Percentiles rank a stretch among this genome's conserved stretches.
phyloP scores from a whole-genome alignment of 768 basidiomycete genomes.

The Amanita rubescens region DNA sequence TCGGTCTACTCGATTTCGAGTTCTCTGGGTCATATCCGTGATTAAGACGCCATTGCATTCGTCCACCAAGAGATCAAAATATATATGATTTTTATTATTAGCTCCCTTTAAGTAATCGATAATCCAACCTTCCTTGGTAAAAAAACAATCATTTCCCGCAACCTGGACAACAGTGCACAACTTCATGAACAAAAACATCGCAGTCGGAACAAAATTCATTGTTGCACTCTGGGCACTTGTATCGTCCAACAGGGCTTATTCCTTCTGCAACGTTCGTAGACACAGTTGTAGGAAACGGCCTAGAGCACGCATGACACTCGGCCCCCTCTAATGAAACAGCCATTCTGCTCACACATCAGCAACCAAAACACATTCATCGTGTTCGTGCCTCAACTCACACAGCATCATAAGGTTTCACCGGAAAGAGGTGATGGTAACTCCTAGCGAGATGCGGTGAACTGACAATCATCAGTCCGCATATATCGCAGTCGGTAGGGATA shows the following conservation, averaged over 20 bases:
- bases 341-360: constrained; percentile 25
- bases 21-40: too few species aligned
- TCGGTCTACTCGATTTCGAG: too few species aligned
- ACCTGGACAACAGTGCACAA: neutral
- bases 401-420: constrained; percentile 77
- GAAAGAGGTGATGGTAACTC: constrained; percentile 94
- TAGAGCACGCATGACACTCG: constrained; percentile 75
- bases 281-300: constrained; percentile 49
- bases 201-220: neutral
- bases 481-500: constrained; percentile 95
- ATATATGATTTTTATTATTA: too few species aligned
- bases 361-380: neutral
- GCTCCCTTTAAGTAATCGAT: too few species aligned
- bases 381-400: constrained; percentile 47
- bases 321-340: constrained; percentile 31
- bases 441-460: constrained; percentile 95
- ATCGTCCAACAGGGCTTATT: constrained; percentile 54
- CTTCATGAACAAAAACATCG: neutral
- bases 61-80: too few species aligned
- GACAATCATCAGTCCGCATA: constrained; percentile 97
- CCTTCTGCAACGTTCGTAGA: constrained; percentile 45
- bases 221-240: neutral
- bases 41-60: too few species aligned
- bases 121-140: too few species aligned
- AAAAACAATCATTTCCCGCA: neutral